phyloP scores from a whole-genome alignment of 1,284 basidiomycete species.

The Boletus chippewaensis region DNA sequence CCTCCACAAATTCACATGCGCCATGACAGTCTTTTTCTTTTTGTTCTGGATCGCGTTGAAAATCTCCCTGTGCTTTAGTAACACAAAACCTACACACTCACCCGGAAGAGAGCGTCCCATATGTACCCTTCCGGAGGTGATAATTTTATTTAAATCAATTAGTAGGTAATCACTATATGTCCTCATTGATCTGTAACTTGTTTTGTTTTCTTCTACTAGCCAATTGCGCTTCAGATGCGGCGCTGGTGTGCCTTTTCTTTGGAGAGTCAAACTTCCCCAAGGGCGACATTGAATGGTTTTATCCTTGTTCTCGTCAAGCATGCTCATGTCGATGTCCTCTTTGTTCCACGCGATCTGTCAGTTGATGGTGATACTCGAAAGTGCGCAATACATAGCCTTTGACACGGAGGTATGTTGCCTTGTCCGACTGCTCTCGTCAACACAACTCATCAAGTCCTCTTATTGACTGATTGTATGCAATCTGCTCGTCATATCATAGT shows the following conservation, averaged over 20 bases:
- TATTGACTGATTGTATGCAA: not conserved
- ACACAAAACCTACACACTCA: not conserved
- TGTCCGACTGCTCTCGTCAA: not conserved
- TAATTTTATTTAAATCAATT: not conserved
- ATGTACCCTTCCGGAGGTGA: not conserved
- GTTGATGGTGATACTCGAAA: not conserved
- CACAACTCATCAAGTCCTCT: not conserved
- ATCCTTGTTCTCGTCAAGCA: not conserved
- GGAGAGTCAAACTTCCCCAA: not conserved
- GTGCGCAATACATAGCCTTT: not conserved
- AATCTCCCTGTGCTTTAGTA: not conserved
- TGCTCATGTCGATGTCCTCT: not conserved
- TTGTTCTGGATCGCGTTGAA: not conserved
- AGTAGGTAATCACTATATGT: not conserved
- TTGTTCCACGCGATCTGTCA: not conserved
- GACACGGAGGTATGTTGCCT: not conserved
- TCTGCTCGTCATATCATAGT: not conserved
- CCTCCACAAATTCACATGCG: not conserved
- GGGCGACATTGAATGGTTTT: not conserved
- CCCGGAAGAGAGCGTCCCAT: too few species aligned
- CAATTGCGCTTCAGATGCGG: not conserved
- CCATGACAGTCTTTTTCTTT: not conserved
- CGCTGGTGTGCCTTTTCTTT: not conserved
- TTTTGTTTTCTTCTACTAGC: not conserved
- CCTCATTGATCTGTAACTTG: not conserved